Conservation (phyloP, 2,329 filamentous ascomycete genomes). For the Aureobasidium lini region DNA sequence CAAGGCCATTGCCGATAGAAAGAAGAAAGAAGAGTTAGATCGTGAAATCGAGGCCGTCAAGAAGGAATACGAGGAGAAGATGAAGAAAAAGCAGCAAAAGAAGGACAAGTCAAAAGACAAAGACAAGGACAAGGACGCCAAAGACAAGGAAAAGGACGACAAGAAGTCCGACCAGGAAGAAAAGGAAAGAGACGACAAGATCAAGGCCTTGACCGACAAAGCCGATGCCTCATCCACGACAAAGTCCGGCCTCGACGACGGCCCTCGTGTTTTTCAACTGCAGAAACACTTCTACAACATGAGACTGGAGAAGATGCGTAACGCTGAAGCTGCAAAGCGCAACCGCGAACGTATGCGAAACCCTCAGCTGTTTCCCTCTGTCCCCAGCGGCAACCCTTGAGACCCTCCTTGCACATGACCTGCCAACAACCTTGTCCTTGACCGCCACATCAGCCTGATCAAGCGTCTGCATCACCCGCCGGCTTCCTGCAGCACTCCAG, state of each 20-base stretch:
- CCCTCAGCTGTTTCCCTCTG: conserved; percentile 75
- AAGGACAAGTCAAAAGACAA: conserved; percentile 35
- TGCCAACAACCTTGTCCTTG: too few relatives aligned
- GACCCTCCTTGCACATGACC: not conserved
- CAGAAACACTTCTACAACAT: conserved; percentile 83
- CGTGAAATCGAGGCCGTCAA: conserved; percentile 43
- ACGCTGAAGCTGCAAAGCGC: conserved; percentile 69
- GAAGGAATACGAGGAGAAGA: conserved; percentile 44
- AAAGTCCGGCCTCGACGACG: conserved; percentile 46
- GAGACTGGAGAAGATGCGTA: conserved; percentile 69
- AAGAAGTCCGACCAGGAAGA: conserved; percentile 63
- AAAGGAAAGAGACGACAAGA: conserved; percentile 53
- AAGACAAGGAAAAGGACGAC: conserved; percentile 58
- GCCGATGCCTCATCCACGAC: conserved; percentile 26
- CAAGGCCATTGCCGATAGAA: conserved; percentile 48
- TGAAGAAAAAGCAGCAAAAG: conserved; percentile 34
- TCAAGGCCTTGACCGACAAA: conserved; percentile 38
- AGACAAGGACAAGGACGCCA: conserved; percentile 55
- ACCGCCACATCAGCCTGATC: too few relatives aligned
- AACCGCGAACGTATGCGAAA: conserved; percentile 75
- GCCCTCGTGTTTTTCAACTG: conserved; percentile 73
- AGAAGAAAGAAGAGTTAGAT: conserved; percentile 42
- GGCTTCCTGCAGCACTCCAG: too few relatives aligned
- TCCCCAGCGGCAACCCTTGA: conserved; percentile 52
- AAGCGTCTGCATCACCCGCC: too few relatives aligned